Evolutionary conservation across 805 yeast species (phyloP).

Genomic region (Saitoella complicata): DNA sequence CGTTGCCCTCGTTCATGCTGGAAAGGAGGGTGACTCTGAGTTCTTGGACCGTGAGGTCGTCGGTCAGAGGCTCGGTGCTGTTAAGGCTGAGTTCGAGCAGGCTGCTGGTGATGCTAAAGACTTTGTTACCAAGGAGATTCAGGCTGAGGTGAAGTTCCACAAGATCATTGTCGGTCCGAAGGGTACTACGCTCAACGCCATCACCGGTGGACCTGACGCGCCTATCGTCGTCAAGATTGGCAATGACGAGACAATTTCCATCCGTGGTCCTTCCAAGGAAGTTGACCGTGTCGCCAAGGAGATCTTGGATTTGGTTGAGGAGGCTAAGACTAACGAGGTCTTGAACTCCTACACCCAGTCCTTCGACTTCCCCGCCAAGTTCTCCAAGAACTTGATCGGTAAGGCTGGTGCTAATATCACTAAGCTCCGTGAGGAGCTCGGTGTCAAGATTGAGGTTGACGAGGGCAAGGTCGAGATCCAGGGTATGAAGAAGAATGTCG

Average conservation of each 20-base stretch:
- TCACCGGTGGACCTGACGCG: slow-evolving; percentile 25
- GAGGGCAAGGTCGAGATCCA: slow-evolving; percentile 40
- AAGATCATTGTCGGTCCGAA: slow-evolving; percentile 43
- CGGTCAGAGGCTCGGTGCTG: background rate
- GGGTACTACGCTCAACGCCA: slow-evolving; percentile 36
- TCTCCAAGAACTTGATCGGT: slow-evolving; percentile 74
- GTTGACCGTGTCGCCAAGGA: slow-evolving; percentile 40
- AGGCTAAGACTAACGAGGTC: slow-evolving; percentile 35
- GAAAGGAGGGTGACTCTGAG: slow-evolving; percentile 15
- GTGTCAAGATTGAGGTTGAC: slow-evolving; percentile 60
- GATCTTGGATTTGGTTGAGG: slow-evolving; percentile 38
- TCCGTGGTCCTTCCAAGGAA: slow-evolving; percentile 56
- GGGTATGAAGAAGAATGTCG: slow-evolving; percentile 68
- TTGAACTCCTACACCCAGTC: slow-evolving; percentile 29
- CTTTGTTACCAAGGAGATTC: slow-evolving; percentile 30
- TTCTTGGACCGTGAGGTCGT: too few relatives aligned
- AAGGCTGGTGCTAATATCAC: slow-evolving; percentile 66
- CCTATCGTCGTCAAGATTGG: slow-evolving; percentile 21
- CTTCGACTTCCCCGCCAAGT: slow-evolving; percentile 46
- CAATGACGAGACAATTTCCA: slow-evolving; percentile 33
- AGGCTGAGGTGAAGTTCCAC: slow-evolving; percentile 41
- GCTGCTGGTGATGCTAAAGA: slow-evolving; percentile 1
- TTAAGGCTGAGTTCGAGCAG: background rate
- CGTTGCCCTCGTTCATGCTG: slow-evolving; percentile 40
- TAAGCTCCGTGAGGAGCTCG: slow-evolving; percentile 52